Percentiles rank a stretch among this genome's conserved stretches.
Evolutionary conservation across 306 rosid genomes (phyloP).

Genomic region (Malus asiatica): DNA sequence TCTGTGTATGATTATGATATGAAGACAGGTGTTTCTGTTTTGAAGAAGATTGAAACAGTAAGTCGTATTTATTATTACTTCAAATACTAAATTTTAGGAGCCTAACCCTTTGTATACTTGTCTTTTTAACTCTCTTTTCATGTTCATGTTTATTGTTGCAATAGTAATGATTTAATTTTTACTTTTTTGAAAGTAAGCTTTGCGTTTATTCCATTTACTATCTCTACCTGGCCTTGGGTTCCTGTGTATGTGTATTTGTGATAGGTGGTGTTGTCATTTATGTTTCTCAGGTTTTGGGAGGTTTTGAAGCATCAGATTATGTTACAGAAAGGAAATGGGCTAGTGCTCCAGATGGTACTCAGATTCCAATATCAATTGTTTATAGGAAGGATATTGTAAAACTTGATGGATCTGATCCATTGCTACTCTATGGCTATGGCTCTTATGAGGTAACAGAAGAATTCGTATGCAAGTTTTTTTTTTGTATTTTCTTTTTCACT

Average conservation of each 20-base stretch:
- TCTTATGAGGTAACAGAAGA: conserved; percentile 74
- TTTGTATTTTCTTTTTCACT: neutral
- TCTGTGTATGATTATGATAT: conserved; percentile 88
- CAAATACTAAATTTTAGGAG: neutral
- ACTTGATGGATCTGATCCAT: conserved; percentile 87
- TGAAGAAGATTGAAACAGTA: conserved; percentile 76
- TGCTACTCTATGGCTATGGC: conserved; percentile 90
- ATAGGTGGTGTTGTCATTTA: neutral
- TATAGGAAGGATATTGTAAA: conserved; percentile 70
- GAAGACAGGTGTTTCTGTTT: conserved; percentile 53
- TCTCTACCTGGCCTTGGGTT: neutral
- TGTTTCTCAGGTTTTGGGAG: conserved; percentile 70
- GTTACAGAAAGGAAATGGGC: conserved; percentile 91
- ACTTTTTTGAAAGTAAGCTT: neutral
- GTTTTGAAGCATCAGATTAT: conserved; percentile 67
- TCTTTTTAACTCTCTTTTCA: neutral
- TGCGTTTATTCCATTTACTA: neutral
- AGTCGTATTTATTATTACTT: conserved; percentile 30
- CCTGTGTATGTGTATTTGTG: too few relatives aligned
- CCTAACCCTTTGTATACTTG: neutral
- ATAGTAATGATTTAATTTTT: neutral
- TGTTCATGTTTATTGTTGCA: neutral
- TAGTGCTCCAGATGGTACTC: conserved; percentile 61
- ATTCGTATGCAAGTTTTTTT: neutral
- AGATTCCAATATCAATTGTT: conserved; percentile 80